These are phyloP conservation scores for Fusarium transvaalense DNA, from an alignment of 2,329 filamentous ascomycete genomes.

Conservation along the genomic window DNA sequence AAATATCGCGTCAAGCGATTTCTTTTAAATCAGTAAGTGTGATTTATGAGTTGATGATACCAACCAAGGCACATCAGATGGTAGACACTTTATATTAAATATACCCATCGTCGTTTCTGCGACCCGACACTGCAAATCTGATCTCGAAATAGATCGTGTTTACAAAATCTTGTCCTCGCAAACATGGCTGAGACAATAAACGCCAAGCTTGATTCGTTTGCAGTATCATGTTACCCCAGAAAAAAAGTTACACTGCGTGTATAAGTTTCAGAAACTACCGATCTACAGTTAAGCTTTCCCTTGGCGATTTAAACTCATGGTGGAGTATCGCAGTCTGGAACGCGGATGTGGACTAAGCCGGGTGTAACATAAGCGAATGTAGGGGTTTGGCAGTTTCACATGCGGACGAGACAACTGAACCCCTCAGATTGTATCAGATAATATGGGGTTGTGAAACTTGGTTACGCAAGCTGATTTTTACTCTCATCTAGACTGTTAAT, in stretches of 20 bases:
- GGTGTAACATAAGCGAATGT: not conserved
- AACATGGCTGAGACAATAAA: conserved; percentile 18
- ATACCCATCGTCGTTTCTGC: too few species aligned
- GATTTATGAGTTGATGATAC: not conserved
- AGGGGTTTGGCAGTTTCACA: not conserved
- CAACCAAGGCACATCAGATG: not conserved
- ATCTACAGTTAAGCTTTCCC: conserved; percentile 26
- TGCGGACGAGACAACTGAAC: not conserved
- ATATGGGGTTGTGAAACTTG: not conserved
- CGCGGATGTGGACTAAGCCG: not conserved
- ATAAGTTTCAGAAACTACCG: conserved; percentile 8
- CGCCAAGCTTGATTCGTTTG: conserved; percentile 12
- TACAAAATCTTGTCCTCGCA: conserved; percentile 1
- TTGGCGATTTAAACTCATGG: conserved; percentile 3
- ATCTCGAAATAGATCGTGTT: conserved; percentile 22
- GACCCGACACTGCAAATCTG: not conserved
- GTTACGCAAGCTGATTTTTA: not conserved
- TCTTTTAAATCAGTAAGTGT: not conserved
- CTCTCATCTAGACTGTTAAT: too few species aligned
- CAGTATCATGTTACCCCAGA: not conserved
- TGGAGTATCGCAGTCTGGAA: not conserved
- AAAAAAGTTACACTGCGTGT: not conserved
- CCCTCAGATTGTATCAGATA: not conserved
- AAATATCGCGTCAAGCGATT: conserved; percentile 28
- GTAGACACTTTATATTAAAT: conserved; percentile 21